These are phyloP conservation scores for Alternaria novae-zelandiae DNA, from an alignment of 2,329 filamentous ascomycete genomes.

Conservation along the genomic window DNA sequence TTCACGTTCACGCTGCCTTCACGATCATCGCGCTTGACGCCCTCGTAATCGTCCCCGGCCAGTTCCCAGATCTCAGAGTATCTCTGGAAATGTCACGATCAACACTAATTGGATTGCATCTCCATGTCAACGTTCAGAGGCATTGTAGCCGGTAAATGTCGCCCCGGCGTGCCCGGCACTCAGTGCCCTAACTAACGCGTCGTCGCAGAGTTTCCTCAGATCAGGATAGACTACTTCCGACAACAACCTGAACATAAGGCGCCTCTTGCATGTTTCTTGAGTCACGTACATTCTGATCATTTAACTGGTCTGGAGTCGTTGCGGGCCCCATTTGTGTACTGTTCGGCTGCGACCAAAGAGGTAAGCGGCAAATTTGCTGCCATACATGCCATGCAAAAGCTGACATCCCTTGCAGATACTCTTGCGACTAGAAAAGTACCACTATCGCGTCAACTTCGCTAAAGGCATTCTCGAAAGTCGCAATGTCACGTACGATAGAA, in stretches of 20 bases:
- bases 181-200: background rate
- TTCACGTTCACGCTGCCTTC: background rate
- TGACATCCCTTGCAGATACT: slow-evolving; percentile 62
- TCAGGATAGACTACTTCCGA: slow-evolving; percentile 85
- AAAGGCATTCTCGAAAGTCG: slow-evolving; percentile 77
- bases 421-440: slow-evolving; percentile 77
- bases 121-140: slow-evolving; percentile 47
- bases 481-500: slow-evolving; percentile 73
- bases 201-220: slow-evolving; percentile 73
- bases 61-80: background rate
- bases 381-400: background rate
- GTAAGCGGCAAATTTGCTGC: slow-evolving; percentile 42
- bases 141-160: slow-evolving; percentile 32
- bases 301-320: slow-evolving; percentile 79
- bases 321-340: slow-evolving; percentile 85
- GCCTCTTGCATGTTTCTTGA: slow-evolving; percentile 84
- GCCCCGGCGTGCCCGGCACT: background rate
- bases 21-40: background rate
- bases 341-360: slow-evolving; percentile 81
- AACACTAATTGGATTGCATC: background rate
- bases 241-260: slow-evolving; percentile 59
- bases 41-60: background rate
- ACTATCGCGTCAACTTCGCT: slow-evolving; percentile 81
- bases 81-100: slow-evolving; percentile 8
- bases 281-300: slow-evolving; percentile 92